phyloP scores from a whole-genome alignment of 257 asterid genomes.

The Cinchona pubescens region DNA sequence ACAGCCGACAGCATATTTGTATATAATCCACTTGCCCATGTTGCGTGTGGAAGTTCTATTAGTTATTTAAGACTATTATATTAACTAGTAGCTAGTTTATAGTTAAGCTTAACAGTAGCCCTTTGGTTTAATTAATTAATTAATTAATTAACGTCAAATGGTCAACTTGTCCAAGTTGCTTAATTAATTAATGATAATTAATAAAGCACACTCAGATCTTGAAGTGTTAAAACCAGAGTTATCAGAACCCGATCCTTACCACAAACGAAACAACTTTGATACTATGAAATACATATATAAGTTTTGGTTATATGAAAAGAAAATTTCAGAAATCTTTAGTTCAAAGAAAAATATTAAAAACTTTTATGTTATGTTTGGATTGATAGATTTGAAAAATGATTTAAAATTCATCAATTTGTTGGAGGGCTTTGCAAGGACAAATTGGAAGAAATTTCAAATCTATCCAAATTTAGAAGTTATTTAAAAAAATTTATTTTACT shows the following conservation, averaged over 20 bases:
- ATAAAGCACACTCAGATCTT: slow-evolving; percentile 6
- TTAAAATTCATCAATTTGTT: no score
- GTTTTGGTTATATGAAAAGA: no score
- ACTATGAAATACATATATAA: no score
- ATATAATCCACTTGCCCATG: slow-evolving; percentile 11
- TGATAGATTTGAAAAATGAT: no score
- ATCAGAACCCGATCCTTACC: background rate
- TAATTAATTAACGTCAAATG: slow-evolving; percentile 10
- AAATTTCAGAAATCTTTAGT: no score
- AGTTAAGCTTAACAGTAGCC: slow-evolving; percentile 9
- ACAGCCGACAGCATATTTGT: slow-evolving; percentile 9
- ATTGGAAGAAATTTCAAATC: no score
- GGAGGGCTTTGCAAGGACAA: no score
- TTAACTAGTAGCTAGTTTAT: background rate
- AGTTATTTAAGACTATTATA: background rate
- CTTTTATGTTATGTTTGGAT: no score
- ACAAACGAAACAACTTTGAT: no score
- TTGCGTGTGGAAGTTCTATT: background rate
- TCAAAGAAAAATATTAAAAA: no score
- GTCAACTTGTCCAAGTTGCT: slow-evolving; percentile 29
- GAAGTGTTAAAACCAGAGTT: background rate
- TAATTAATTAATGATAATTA: slow-evolving; percentile 6
- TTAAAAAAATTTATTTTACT: no score
- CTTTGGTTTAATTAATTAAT: slow-evolving; percentile 8
- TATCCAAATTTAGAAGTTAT: no score